phyloP scores from a whole-genome alignment of 768 basidiomycete genomes.

The Megacollybia marginata region DNA sequence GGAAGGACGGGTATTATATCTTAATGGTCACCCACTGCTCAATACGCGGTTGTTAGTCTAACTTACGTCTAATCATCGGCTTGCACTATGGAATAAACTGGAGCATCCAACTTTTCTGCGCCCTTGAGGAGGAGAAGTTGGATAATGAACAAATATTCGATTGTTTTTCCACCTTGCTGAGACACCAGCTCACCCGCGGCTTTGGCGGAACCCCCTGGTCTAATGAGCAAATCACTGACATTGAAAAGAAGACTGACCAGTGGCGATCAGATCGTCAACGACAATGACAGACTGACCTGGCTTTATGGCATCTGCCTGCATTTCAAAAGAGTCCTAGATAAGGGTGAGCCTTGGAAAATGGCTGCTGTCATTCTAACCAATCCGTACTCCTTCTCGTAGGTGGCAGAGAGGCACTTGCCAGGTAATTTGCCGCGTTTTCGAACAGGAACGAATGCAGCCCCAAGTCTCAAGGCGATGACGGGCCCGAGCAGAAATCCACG shows the following conservation, averaged over 20 bases:
- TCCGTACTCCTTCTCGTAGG: slow-evolving; percentile 93
- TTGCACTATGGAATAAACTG: slow-evolving; percentile 84
- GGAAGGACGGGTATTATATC: slow-evolving; percentile 51
- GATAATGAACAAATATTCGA: slow-evolving; percentile 94
- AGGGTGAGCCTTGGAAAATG: neutral
- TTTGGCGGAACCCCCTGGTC: slow-evolving; percentile 81
- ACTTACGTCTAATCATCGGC: slow-evolving; percentile 45
- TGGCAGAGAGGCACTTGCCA: slow-evolving; percentile 64
- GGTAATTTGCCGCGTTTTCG: slow-evolving; percentile 95
- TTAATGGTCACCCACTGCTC: slow-evolving; percentile 69
- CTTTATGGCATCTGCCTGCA: slow-evolving; percentile 81
- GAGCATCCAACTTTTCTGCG: slow-evolving; percentile 71
- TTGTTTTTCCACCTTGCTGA: slow-evolving; percentile 73
- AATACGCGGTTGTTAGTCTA: slow-evolving; percentile 69
- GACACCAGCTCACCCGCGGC: slow-evolving; percentile 87
- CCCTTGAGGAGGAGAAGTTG: slow-evolving; percentile 75
- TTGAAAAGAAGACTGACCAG: slow-evolving; percentile 45
- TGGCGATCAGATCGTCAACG: slow-evolving; percentile 94
- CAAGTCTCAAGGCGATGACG: slow-evolving; percentile 81
- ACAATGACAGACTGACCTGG: slow-evolving; percentile 81
- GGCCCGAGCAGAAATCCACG: slow-evolving; percentile 95
- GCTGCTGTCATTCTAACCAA: slow-evolving; percentile 35
- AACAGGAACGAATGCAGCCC: slow-evolving; percentile 94
- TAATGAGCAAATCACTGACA: neutral
- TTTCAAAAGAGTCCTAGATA: slow-evolving; percentile 90